Evolutionary conservation across 2,329 filamentous ascomycete genomes (phyloP), one percentile per base, ranked within the genome.

Genomic region (Fusarium hostae): DNA sequence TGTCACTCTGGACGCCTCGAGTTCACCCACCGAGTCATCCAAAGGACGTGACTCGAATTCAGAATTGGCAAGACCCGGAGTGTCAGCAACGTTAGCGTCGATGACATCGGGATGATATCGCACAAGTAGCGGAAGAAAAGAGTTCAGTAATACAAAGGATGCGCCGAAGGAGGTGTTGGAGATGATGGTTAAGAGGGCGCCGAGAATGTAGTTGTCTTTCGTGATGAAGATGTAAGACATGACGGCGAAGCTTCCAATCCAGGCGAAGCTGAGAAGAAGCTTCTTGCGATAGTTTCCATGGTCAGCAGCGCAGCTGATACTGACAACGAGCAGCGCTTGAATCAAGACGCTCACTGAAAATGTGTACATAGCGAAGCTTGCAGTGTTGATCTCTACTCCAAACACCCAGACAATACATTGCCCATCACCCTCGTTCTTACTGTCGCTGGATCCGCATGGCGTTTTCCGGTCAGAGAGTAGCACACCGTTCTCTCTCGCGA

Each of bases 351-450:
- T 97, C 77, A 97, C 85, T 63, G 94, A 97, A 82, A 99, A 99
- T 4, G 94, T 98, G 82, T 98, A 98, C 94, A 98, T 97, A 79
- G 94, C 95, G 81, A 98, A 98, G 81, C 93, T 97, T 39, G 95
- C 95, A 2, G 95, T 98, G 81, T 98, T 98, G 83, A 99, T 91
- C 77, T 97, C 91, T 66, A 92, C 81, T 9, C 95, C 95, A 28
- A 97, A 84, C 9, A 98, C 85, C 71, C 91, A 89, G 65, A 98
- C 90, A 66, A 98, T 85, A 78, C 96, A 99, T 79, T 97, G 94
- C 52, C 86, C 86, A 44, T 85, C 84, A 73, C 85, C 83, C 59
- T 84, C 80, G 39, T 78, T 78, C 59, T 87, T 87, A 71, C 83
- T 85, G 76, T 90, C 88, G 69, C 87, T 90, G 67, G 89, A 86